phyloP scores from a whole-genome alignment of 2,329 filamentous ascomycete genomes.

The Pseudogymnoascus sp. region DNA sequence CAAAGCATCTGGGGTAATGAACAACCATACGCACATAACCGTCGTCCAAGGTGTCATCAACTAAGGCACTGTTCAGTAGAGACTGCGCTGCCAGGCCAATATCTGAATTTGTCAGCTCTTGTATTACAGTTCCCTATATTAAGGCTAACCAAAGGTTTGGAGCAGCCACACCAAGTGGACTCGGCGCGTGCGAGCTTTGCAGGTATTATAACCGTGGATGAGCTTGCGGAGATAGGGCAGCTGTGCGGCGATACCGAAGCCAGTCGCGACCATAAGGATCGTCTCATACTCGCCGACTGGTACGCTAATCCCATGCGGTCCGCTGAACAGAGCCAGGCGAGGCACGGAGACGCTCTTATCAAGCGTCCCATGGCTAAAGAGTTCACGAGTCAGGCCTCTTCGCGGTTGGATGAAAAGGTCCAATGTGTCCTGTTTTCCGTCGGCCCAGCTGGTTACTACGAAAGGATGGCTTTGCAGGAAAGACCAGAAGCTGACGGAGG shows the following conservation, averaged over 20 bases:
- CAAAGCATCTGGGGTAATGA: neutral
- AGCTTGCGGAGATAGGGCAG: neutral
- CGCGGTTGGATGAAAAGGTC: neutral
- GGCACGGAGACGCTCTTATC: neutral
- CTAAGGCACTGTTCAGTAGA: neutral
- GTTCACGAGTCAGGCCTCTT: neutral
- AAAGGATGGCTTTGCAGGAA: slow-evolving; percentile 12
- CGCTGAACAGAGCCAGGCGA: neutral
- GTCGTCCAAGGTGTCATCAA: neutral
- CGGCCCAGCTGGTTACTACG: neutral
- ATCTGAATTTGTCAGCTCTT: neutral
- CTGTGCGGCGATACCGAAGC: neutral
- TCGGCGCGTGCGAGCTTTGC: too few relatives aligned
- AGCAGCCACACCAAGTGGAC: too few relatives aligned
- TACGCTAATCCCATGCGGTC: neutral
- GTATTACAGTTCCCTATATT: too few relatives aligned
- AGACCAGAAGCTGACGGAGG: slow-evolving; percentile 16
- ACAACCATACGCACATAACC: neutral
- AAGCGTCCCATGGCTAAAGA: neutral
- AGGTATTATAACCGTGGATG: neutral
- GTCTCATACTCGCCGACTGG: neutral
- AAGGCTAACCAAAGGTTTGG: too few relatives aligned
- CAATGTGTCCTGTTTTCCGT: neutral
- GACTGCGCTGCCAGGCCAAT: neutral
- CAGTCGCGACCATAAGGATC: neutral